Percentiles rank a stretch among this genome's conserved stretches.
Conservation (phyloP, 345 rosid species). For the Clausena lansium region DNA sequence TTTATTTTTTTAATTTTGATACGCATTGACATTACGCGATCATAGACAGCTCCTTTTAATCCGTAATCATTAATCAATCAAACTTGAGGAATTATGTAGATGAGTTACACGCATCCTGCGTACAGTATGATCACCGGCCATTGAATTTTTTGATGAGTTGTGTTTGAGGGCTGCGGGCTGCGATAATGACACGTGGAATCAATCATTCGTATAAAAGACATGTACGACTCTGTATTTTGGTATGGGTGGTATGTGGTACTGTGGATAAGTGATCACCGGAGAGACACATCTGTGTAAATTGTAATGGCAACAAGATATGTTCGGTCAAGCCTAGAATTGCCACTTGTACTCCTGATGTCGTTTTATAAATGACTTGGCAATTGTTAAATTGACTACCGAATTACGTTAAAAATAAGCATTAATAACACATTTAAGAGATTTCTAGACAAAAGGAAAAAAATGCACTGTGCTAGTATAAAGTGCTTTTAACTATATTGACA, state of each 20-base stretch:
- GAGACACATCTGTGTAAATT: too few species aligned
- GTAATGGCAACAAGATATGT: background rate
- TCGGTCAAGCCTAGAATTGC: background rate
- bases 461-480: too few species aligned
- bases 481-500: too few species aligned
- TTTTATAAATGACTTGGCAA: conserved; percentile 7
- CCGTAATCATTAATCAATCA: background rate
- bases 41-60: background rate
- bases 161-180: background rate
- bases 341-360: conserved; percentile 5
- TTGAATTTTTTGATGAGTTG: background rate
- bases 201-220: conserved; percentile 6
- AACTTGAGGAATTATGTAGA: background rate
- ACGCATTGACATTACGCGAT: background rate
- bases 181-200: conserved; percentile 11
- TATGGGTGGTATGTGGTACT: background rate
- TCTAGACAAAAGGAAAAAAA: too few species aligned
- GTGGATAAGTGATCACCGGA: background rate
- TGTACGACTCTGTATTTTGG: background rate
- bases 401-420: background rate
- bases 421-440: background rate
- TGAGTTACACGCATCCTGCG: background rate
- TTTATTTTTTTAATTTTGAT: background rate
- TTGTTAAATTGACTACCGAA: background rate
- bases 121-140: background rate